Percentiles rank a stretch among this genome's conserved stretches.
These are phyloP conservation scores for Endocarpon pusillum DNA, from an alignment of 495 filamentous ascomycete species.

Conservation along the genomic window DNA sequence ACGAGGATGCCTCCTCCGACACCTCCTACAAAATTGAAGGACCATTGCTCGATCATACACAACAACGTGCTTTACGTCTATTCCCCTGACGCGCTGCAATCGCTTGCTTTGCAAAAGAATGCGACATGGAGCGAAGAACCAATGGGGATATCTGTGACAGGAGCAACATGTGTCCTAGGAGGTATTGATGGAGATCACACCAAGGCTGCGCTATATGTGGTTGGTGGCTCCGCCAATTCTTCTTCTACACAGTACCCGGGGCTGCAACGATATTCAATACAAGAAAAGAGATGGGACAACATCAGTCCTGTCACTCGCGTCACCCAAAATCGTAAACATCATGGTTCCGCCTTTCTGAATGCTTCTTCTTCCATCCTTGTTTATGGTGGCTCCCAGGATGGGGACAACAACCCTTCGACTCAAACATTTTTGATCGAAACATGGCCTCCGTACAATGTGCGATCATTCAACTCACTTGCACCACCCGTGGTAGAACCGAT, in stretches of 20 bases:
- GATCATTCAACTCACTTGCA: slow-evolving; percentile 30
- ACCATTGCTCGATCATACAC: slow-evolving; percentile 69
- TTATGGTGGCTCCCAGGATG: slow-evolving; percentile 59
- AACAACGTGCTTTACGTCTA: slow-evolving; percentile 78
- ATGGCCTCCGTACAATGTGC: slow-evolving; percentile 36
- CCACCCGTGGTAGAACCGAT: slow-evolving; percentile 51
- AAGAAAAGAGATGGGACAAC: slow-evolving; percentile 57
- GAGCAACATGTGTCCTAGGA: slow-evolving; percentile 59
- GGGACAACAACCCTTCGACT: slow-evolving; percentile 34
- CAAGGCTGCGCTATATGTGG: slow-evolving; percentile 56
- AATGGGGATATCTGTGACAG: slow-evolving; percentile 48
- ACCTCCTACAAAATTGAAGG: slow-evolving; percentile 46
- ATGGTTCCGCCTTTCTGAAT: slow-evolving; percentile 63
- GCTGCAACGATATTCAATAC: slow-evolving; percentile 71
- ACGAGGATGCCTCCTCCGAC: slow-evolving; percentile 50
- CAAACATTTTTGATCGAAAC: slow-evolving; percentile 63
- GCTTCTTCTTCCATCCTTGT: slow-evolving; percentile 54
- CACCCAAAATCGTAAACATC: slow-evolving; percentile 50
- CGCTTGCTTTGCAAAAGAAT: slow-evolving; percentile 47
- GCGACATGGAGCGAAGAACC: slow-evolving; percentile 51
- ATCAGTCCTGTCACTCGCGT: slow-evolving; percentile 34
- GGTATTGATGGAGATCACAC: slow-evolving; percentile 33
- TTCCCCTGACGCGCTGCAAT: slow-evolving; percentile 56
- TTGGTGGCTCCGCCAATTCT: slow-evolving; percentile 51
- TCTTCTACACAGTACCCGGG: slow-evolving; percentile 44